Percentiles rank a stretch among this genome's conserved stretches.
phyloP scores from a whole-genome alignment of 2,329 filamentous ascomycete genomes.

The Massarina eburnea region DNA sequence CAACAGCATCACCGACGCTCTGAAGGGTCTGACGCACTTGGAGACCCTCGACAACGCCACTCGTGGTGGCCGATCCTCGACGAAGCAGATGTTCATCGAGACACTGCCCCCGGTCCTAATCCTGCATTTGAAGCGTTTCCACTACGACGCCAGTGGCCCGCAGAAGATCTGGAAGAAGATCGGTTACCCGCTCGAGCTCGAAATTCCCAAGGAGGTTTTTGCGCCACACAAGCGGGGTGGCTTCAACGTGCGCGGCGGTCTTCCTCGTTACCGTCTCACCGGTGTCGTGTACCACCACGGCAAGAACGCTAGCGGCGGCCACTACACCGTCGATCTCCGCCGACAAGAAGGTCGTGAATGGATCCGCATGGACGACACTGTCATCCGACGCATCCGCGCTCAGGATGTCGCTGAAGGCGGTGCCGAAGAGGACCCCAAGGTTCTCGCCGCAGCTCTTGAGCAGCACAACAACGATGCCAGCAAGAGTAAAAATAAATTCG shows the following conservation, averaged over 20 bases:
- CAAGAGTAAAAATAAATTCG: slow-evolving; percentile 71
- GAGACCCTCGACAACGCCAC: slow-evolving; percentile 82
- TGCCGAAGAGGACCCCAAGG: slow-evolving; percentile 74
- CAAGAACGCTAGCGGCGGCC: slow-evolving; percentile 91
- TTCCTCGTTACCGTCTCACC: slow-evolving; percentile 82
- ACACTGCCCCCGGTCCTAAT: slow-evolving; percentile 88
- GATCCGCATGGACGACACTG: slow-evolving; percentile 93
- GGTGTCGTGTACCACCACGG: slow-evolving; percentile 97
- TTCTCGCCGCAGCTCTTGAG: slow-evolving; percentile 67
- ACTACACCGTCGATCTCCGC: slow-evolving; percentile 96
- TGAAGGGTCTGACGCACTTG: slow-evolving; percentile 79
- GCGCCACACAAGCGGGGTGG: slow-evolving; percentile 71
- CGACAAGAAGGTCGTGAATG: slow-evolving; percentile 94
- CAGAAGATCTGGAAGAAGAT: slow-evolving; percentile 99
- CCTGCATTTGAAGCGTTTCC: slow-evolving; percentile 94
- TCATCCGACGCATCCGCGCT: slow-evolving; percentile 79
- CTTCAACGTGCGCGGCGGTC: slow-evolving; percentile 64
- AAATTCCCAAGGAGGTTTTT: slow-evolving; percentile 89
- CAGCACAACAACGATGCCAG: slow-evolving; percentile 62
- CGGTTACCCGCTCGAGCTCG: slow-evolving; percentile 90
- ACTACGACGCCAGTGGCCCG: slow-evolving; percentile 86
- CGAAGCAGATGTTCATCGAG: slow-evolving; percentile 94
- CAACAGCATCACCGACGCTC: slow-evolving; percentile 86
- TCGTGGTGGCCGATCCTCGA: slow-evolving; percentile 75
- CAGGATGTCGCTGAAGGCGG: slow-evolving; percentile 89